phyloP scores from a whole-genome alignment of 208 protist species.

The Acanthamoeba royreba region DNA sequence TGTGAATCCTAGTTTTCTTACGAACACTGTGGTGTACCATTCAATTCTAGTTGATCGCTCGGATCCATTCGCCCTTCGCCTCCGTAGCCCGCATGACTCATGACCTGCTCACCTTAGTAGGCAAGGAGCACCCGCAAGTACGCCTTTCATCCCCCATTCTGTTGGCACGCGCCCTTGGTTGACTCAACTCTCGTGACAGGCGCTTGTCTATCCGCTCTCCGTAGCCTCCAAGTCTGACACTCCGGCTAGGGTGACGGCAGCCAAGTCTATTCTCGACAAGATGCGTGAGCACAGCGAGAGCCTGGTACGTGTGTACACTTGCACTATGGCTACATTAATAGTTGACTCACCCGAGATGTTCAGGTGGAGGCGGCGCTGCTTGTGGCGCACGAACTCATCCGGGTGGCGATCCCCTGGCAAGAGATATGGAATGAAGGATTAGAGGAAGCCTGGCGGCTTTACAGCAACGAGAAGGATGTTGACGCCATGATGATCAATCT shows the following conservation, averaged over 20 bases:
- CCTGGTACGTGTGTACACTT: no score
- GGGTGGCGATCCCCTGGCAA: constrained; percentile 96
- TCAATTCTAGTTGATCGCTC: constrained; percentile 86
- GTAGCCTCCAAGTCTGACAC: constrained; percentile 88
- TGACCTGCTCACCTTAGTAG: constrained; percentile 91
- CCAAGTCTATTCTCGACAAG: constrained; percentile 20
- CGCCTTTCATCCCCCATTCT: no score
- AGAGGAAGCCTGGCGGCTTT: constrained; percentile 93
- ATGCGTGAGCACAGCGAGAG: background rate
- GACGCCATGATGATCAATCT: constrained; percentile 91
- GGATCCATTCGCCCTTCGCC: constrained; percentile 90
- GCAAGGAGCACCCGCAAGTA: constrained; percentile 95
- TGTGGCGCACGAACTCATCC: constrained; percentile 96
- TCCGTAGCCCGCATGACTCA: constrained; percentile 90
- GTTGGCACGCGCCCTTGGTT: no score
- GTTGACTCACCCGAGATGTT: no score
- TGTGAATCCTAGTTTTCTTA: background rate
- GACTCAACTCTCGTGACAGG: no score
- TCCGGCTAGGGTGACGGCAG: background rate
- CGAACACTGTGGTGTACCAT: background rate
- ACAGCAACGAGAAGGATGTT: constrained; percentile 90
- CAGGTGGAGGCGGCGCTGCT: constrained; percentile 91
- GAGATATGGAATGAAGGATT: constrained; percentile 85
- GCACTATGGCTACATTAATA: no score
- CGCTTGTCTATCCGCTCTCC: constrained; percentile 98